Percentiles rank a stretch among this genome's conserved stretches.
phyloP scores from a whole-genome alignment of 2,329 filamentous ascomycete species.

The Dactylella cylindrospora region DNA sequence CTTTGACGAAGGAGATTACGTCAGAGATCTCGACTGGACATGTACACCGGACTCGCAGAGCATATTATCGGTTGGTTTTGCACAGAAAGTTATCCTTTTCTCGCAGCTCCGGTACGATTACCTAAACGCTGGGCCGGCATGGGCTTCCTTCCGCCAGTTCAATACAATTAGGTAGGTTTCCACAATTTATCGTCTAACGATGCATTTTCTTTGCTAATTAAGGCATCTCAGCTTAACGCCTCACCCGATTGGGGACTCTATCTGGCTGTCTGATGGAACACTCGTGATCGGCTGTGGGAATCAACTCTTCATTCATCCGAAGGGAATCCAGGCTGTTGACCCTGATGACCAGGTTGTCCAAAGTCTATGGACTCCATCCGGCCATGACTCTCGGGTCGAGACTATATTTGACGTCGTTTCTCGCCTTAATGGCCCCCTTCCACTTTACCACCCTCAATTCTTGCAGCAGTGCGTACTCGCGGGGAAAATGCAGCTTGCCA shows the following conservation, averaged over 20 bases:
- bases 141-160: constrained; percentile 82
- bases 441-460: constrained; percentile 89
- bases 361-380: constrained; percentile 57
- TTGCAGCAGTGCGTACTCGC: constrained; percentile 81
- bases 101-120: constrained; percentile 91
- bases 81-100: constrained; percentile 77
- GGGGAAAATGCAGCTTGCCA: constrained; percentile 72
- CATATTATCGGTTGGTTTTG: constrained; percentile 87
- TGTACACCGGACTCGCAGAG: constrained; percentile 86
- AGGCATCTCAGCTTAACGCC: constrained; percentile 62
- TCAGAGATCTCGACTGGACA: constrained; percentile 90
- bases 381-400: constrained; percentile 57
- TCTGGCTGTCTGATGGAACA: constrained; percentile 83
- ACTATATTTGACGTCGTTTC: constrained; percentile 81
- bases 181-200: too few relatives aligned
- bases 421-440: constrained; percentile 80
- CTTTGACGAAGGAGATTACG: constrained; percentile 65
- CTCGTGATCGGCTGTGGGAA: constrained; percentile 88
- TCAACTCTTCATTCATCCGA: constrained; percentile 81
- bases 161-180: constrained; percentile 65
- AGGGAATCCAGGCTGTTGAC: constrained; percentile 62
- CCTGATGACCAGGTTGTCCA: constrained; percentile 37
- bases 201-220: constrained; percentile 8
- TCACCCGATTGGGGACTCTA: constrained; percentile 88
- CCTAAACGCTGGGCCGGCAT: constrained; percentile 81